Conservation (phyloP, 352 stramenopile species). For the Phytophthora lateralis region DNA sequence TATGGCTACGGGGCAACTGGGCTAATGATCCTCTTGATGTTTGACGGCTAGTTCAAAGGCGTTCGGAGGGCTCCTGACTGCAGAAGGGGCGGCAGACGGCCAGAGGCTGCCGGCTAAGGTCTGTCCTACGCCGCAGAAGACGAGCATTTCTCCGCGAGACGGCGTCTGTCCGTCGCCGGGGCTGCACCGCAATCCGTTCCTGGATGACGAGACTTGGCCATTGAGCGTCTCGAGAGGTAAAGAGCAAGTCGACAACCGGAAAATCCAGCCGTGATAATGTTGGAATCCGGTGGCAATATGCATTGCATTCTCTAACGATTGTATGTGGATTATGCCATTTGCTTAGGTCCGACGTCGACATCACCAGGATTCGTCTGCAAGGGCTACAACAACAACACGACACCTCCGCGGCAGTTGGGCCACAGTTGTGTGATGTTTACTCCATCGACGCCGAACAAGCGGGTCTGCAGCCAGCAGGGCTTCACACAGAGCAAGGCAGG, state of each 20-base stretch:
- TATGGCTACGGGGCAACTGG: background rate
- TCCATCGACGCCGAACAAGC: constrained; percentile 45
- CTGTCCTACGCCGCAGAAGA: constrained; percentile 38
- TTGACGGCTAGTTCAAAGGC: constrained; percentile 35
- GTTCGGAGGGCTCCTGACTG: constrained; percentile 41
- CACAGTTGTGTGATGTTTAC: constrained; percentile 36
- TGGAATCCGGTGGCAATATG: constrained; percentile 9
- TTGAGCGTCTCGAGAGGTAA: constrained; percentile 32
- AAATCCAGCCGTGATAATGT: constrained; percentile 25
- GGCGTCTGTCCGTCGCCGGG: constrained; percentile 26
- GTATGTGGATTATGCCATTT: constrained; percentile 19
- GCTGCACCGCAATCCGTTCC: constrained; percentile 32
- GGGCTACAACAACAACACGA: constrained; percentile 33
- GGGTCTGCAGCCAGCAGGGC: constrained; percentile 42
- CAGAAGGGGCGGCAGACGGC: constrained; percentile 25
- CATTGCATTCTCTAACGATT: constrained; percentile 18
- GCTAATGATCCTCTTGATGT: constrained; percentile 15
- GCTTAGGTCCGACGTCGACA: constrained; percentile 34
- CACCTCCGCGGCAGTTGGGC: constrained; percentile 6
- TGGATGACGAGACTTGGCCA: constrained; percentile 28
- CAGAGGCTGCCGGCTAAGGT: constrained; percentile 16
- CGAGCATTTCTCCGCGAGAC: constrained; percentile 42
- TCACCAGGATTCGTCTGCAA: constrained; percentile 27
- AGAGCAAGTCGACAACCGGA: constrained; percentile 16
- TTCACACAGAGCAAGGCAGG: constrained; percentile 36